Conservation (phyloP, 805 yeast species). For the Starmera pachycereana region DNA sequence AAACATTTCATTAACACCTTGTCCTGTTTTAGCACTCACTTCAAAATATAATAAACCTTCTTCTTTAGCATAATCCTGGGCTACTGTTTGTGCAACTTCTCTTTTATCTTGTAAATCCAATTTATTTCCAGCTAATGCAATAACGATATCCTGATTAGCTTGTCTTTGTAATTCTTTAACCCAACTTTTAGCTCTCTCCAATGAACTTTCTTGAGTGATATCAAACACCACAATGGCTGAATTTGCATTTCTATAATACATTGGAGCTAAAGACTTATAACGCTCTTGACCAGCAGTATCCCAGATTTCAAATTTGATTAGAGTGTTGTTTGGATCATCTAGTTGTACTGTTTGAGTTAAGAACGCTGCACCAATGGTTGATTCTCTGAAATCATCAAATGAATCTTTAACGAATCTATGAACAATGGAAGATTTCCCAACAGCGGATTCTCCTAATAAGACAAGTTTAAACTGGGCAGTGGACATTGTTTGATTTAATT, state of each 20-base stretch:
- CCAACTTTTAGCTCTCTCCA: conserved; percentile 66
- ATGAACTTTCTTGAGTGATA: conserved; percentile 54
- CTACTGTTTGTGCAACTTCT: conserved; percentile 31
- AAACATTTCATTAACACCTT: conserved; percentile 37
- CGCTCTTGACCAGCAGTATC: conserved; percentile 85
- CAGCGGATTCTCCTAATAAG: conserved; percentile 56
- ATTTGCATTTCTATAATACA: conserved; percentile 75
- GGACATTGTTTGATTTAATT: not conserved
- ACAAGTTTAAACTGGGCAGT: conserved; percentile 51
- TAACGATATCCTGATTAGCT: conserved; percentile 50
- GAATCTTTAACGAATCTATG: conserved; percentile 64
- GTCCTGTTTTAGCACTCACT: conserved; percentile 51
- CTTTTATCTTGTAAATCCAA: conserved; percentile 47
- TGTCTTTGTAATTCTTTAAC: conserved; percentile 64
- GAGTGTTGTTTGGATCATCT: conserved; percentile 27
- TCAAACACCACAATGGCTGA: conserved; percentile 75
- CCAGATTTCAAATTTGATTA: conserved; percentile 73
- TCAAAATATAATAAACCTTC: conserved; percentile 39
- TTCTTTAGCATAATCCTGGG: conserved; percentile 45
- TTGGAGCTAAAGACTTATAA: conserved; percentile 67
- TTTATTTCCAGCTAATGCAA: conserved; percentile 73
- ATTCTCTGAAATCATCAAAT: conserved; percentile 63
- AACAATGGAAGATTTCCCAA: conserved; percentile 58
- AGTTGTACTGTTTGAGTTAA: conserved; percentile 54
- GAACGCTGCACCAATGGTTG: conserved; percentile 82